Conservation (phyloP, 2,329 filamentous ascomycete genomes). For the Cladosporium sp. region DNA sequence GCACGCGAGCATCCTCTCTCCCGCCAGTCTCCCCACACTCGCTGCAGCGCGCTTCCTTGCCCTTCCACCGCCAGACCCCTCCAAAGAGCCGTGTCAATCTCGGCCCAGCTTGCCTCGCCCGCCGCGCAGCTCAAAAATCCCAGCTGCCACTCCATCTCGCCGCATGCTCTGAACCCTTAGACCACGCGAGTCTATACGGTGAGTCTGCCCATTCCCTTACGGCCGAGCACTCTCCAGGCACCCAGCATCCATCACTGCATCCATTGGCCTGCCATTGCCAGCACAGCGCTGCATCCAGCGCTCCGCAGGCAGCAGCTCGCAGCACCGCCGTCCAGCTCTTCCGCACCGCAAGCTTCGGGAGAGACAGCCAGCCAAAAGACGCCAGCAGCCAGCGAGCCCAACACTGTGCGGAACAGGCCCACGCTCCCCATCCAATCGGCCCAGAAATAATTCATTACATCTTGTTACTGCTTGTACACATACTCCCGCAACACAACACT, state of each 20-base stretch:
- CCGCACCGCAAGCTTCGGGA: slow-evolving; percentile 1
- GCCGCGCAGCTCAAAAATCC: slow-evolving; percentile 6
- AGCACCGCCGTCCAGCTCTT: not conserved
- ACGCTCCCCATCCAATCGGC: not conserved
- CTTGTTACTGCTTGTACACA: not conserved
- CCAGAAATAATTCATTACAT: not conserved
- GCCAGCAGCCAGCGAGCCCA: not conserved
- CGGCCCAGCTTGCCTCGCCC: slow-evolving; percentile 1
- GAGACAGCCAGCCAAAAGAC: not conserved
- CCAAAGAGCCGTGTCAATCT: slow-evolving; percentile 2
- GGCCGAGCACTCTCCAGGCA: slow-evolving; percentile 1
- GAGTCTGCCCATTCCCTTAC: slow-evolving; percentile 2
- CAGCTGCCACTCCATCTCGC: not conserved
- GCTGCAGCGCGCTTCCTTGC: not conserved
- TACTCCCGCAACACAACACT: not conserved
- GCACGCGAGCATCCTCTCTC: not conserved
- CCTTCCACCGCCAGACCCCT: not conserved
- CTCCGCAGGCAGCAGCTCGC: slow-evolving; percentile 5
- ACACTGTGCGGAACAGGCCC: slow-evolving; percentile 1
- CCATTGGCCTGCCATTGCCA: not conserved
- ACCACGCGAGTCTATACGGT: not conserved
- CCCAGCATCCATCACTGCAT: not conserved
- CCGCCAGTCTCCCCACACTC: not conserved
- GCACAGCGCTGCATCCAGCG: not conserved
- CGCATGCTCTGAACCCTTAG: slow-evolving; percentile 3